Conservation (phyloP, 2,329 filamentous ascomycete genomes). For the Calonectria henricotiae region DNA sequence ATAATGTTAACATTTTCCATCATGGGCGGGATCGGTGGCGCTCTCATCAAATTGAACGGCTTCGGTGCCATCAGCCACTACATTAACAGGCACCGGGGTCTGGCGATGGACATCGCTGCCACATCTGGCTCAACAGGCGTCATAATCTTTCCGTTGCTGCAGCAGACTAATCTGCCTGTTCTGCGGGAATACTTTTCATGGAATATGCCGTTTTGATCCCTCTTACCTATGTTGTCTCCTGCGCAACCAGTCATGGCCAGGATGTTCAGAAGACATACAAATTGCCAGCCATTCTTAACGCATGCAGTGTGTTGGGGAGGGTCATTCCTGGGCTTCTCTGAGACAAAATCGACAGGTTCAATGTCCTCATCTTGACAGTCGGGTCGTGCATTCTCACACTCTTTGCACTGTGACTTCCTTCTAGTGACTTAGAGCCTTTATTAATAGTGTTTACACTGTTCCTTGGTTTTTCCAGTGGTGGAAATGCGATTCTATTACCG, state of each 20-base stretch:
- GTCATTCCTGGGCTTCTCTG: constrained; percentile 83
- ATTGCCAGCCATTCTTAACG: constrained; percentile 86
- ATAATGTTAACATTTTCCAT: constrained; percentile 85
- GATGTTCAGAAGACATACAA: constrained; percentile 68
- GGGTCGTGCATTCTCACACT: constrained; percentile 69
- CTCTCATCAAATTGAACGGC: constrained; percentile 84
- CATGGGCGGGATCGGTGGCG: constrained; percentile 80
- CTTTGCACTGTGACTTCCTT: constrained; percentile 81
- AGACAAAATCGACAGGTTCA: constrained; percentile 85
- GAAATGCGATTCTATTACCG: not conserved
- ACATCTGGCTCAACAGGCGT: constrained; percentile 82
- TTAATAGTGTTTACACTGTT: constrained; percentile 79
- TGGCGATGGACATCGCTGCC: constrained; percentile 85
- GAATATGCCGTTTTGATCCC: constrained; percentile 83
- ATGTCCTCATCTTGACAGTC: constrained; percentile 83
- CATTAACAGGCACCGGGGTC: constrained; percentile 81
- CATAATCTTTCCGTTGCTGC: constrained; percentile 72
- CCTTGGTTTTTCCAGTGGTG: constrained; percentile 78
- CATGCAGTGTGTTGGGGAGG: constrained; percentile 82
- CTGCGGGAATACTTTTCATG: constrained; percentile 77
- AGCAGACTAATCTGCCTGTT: constrained; percentile 66
- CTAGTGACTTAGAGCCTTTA: constrained; percentile 68
- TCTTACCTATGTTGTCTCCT: constrained; percentile 83
- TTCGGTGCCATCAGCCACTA: constrained; percentile 84
- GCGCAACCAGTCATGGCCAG: constrained; percentile 67